phyloP scores from a whole-genome alignment of 2,329 filamentous ascomycete genomes.

The Botrytis elliptica region DNA sequence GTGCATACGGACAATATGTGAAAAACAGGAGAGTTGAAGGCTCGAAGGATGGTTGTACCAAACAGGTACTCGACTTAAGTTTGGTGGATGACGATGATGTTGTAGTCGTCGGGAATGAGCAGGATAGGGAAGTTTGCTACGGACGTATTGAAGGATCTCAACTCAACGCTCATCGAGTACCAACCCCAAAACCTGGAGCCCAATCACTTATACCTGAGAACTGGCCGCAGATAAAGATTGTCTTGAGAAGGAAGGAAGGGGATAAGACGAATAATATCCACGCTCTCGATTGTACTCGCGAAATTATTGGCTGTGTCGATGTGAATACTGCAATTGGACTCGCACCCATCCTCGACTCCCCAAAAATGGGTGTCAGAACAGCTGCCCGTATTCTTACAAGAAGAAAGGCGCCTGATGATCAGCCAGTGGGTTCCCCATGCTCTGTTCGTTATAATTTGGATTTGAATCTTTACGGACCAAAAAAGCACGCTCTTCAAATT shows the following conservation, averaged over 20 bases:
- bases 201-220: constrained; percentile 55
- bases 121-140: constrained; percentile 74
- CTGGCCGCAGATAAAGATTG: constrained; percentile 74
- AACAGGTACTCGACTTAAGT: constrained; percentile 47
- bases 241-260: constrained; percentile 59
- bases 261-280: constrained; percentile 62
- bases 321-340: constrained; percentile 64
- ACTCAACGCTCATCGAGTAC: constrained; percentile 66
- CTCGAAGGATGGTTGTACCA: constrained; percentile 37
- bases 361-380: constrained; percentile 60
- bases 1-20: constrained; percentile 65
- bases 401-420: constrained; percentile 60
- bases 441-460: constrained; percentile 64
- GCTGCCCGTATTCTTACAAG: constrained; percentile 69
- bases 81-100: constrained; percentile 57
- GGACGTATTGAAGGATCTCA: constrained; percentile 69
- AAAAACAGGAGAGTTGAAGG: constrained; percentile 56
- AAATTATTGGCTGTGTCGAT: constrained; percentile 76
- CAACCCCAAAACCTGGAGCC: constrained; percentile 63
- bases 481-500: constrained; percentile 62
- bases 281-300: constrained; percentile 68
- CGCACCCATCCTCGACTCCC: constrained; percentile 68
- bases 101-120: constrained; percentile 56
- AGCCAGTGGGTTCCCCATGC: constrained; percentile 56
- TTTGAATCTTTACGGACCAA: constrained; percentile 76